Base-by-base conservation (phyloP, 495 filamentous ascomycete genomes). In the Aspergillus baeticus region DNA sequence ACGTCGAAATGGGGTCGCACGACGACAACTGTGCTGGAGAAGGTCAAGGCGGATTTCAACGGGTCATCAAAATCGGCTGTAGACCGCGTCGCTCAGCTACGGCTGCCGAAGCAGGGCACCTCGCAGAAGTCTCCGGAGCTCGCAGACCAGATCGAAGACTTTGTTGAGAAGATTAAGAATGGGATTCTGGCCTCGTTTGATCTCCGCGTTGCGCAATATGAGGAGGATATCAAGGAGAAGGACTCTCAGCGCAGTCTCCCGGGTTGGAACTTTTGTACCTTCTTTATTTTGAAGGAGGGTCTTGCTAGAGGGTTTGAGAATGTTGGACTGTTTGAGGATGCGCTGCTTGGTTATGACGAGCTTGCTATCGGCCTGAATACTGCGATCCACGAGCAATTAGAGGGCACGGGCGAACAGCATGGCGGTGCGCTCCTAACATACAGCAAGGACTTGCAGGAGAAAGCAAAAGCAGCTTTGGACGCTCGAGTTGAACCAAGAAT, bases 251-350 rank as follows among this genome's bases (percentile, higher is more conserved):
- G 93, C 38, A 83, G 78, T 38, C 72, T 98, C 20, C 94, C 95
- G 3, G 94, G 94, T 0, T 98, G 95, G 94, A 98, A 98, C 65
- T 98, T 98, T 66, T 97, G 93, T 69, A 98, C 95, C 0, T 98
- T 97, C 66, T 98, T 98, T 65, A 89, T 98, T 18, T 77, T 98
- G 14, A 98, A 98, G 63, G 94, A 98, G 67, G 94, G 94, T 5
- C 78, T 98, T 38, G 92, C 92, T 5, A 81, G 88, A 54, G 95
- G 92, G 0, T 96, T 98, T 66, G 94, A 98, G 69, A 97, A 89
- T 69, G 92, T 97, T 11, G 95, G 95, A 6, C 75, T 98, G 21
- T 90, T 97, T 37, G 94, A 98, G 68, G 94, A 98, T 78, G 92
- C 94, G 10, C 74, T 98, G 37, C 87, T 90, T 6, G 87, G 88